These are phyloP conservation scores for Phytophthora sojae DNA, from an alignment of 352 stramenopile species.

Conservation along the genomic window DNA sequence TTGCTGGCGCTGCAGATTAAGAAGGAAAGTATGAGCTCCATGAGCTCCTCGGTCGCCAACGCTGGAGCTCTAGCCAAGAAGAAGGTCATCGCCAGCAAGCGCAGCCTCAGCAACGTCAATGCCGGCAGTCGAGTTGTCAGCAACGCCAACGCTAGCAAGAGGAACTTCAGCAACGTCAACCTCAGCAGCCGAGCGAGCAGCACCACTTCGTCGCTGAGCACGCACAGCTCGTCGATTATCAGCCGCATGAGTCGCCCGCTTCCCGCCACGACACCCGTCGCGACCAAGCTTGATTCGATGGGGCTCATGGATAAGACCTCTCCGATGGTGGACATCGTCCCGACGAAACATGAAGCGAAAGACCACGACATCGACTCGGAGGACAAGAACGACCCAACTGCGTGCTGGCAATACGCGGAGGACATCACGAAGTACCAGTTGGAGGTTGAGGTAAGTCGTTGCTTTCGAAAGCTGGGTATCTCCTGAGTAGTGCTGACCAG, in stretches of 20 bases:
- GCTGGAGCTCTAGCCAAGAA: conserved; percentile 47
- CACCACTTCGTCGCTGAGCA: conserved; percentile 13
- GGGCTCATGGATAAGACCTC: conserved; percentile 37
- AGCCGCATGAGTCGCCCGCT: conserved; percentile 31
- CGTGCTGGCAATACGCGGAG: conserved; percentile 85
- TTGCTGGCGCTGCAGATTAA: conserved; percentile 51
- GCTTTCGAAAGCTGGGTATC: neutral
- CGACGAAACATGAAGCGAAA: conserved; percentile 22
- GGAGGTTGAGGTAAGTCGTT: conserved; percentile 54
- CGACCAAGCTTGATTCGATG: conserved; percentile 39
- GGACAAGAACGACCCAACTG: conserved; percentile 67
- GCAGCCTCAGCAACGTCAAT: conserved; percentile 45
- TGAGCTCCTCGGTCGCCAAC: conserved; percentile 36
- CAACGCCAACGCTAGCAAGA: conserved; percentile 29
- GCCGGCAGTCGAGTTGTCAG: conserved; percentile 16
- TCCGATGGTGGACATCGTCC: conserved; percentile 35
- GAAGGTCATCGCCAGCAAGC: conserved; percentile 55
- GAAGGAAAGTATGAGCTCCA: conserved; percentile 56
- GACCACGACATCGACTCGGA: conserved; percentile 79
- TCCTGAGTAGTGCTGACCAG: neutral
- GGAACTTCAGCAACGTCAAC: conserved; percentile 34
- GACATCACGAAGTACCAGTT: conserved; percentile 88
- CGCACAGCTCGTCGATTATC: conserved; percentile 33
- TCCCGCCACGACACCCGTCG: conserved; percentile 41
- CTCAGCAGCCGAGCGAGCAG: conserved; percentile 23